Base-by-base conservation (phyloP, 306 rosid genomes). In the Datisca glomerata region DNA sequence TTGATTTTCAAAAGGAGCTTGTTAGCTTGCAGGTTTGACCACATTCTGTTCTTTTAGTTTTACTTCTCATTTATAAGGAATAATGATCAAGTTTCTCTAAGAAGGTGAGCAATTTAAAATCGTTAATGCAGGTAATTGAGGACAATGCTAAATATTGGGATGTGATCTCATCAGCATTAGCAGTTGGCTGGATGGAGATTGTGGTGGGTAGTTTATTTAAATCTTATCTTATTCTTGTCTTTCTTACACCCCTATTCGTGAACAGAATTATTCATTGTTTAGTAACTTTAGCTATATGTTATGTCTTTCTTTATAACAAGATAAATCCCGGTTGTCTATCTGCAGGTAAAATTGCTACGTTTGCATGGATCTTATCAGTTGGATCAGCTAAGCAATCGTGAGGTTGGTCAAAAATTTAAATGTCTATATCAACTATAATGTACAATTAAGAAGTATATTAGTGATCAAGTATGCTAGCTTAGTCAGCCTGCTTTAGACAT, bases 161-260 rank as follows among this genome's bases (percentile, higher is more conserved):
- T 42, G 72, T 63, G 42, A 55, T 87, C 25, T 72, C 80, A 44
- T 79, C 89, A 48, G 83, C 93, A 33, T 38, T 87, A 29, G 81
- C 97, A 51, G 72, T 87, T 65, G 97, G 97, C 68, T 83, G 97
- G 97, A 77, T 76, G 24, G 97, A 87, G 42, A 56, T 79, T 65
- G 97, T 74, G 89, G 97, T 87, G 21, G 19, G 94, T 72, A 49
- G 57, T 49, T 55, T 37, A 39, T n/a, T n/a, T n/a, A n/a, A n/a
- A n/a, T n/a, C n/a, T n/a, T n/a, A n/a, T n/a, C n/a, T n/a, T n/a
- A n/a, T n/a, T n/a, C n/a, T n/a, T n/a, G n/a, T n/a, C n/a, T n/a
- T n/a, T n/a, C n/a, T n/a, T n/a, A n/a, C n/a, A n/a, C n/a, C n/a
- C n/a, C n/a, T n/a, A n/a, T n/a, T n/a, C n/a, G n/a, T n/a, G n/a